Evolutionary conservation across 257 asterid species (phyloP).

Genomic region (Penstemon barbatus): DNA sequence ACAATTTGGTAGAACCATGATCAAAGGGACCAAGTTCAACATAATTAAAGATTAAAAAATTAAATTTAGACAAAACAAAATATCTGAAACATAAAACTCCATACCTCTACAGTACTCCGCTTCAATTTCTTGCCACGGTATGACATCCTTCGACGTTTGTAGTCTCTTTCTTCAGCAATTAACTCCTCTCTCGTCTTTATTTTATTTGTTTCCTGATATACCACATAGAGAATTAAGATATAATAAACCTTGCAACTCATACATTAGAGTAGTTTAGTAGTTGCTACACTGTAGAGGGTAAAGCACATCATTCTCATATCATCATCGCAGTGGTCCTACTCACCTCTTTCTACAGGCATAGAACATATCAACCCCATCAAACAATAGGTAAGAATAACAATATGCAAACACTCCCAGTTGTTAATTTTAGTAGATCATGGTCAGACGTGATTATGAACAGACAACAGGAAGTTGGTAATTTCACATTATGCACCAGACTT

Average conservation of each 20-base stretch:
- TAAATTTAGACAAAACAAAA: not conserved
- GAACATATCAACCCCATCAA: not conserved
- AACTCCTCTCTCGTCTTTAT: conserved; percentile 81
- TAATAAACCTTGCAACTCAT: not conserved
- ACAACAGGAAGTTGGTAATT: not conserved
- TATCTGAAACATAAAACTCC: conserved; percentile 7
- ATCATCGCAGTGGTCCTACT: conserved; percentile 4
- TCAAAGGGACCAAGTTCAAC: conserved; percentile 8
- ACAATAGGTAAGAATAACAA: not conserved
- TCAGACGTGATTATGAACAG: not conserved
- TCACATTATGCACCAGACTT: not conserved
- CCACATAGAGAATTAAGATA: conserved; percentile 15
- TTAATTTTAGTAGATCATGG: not conserved
- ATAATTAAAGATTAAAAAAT: not conserved
- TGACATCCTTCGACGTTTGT: conserved; percentile 92
- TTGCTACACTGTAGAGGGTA: not conserved
- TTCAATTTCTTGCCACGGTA: conserved; percentile 91
- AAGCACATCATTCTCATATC: not conserved
- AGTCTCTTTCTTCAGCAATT: conserved; percentile 98
- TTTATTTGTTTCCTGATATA: conserved; percentile 54
- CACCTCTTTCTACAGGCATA: conserved; percentile 12
- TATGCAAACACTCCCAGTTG: not conserved
- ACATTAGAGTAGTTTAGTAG: no score
- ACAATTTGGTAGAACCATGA: conserved; percentile 3
- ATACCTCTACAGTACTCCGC: conserved; percentile 70